These are phyloP conservation scores for Solanum sejunctum DNA, from an alignment of 257 asterid species.

Conservation along the genomic window DNA sequence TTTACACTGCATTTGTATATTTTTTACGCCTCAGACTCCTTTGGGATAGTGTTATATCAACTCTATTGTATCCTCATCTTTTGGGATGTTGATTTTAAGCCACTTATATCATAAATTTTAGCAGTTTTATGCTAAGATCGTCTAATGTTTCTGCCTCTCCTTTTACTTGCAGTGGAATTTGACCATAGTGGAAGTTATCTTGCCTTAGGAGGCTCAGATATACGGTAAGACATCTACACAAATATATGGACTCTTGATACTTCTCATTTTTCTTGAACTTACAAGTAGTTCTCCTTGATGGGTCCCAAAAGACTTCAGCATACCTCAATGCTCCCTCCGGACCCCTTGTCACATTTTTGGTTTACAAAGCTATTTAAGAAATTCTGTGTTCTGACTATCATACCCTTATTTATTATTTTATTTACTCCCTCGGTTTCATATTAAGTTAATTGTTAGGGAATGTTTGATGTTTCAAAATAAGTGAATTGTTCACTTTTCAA, in stretches of 20 bases:
- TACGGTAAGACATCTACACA: constrained; percentile 30
- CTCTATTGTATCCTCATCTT: not conserved
- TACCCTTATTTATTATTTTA: not conserved
- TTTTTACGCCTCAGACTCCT: not conserved
- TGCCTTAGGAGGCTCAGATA: constrained; percentile 84
- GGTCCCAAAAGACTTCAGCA: not conserved
- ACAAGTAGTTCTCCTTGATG: not conserved
- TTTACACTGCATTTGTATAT: not conserved
- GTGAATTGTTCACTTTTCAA: too few relatives aligned
- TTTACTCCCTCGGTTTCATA: too few relatives aligned
- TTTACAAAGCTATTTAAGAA: not conserved
- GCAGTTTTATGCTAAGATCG: not conserved
- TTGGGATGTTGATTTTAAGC: not conserved
- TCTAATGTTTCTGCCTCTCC: not conserved
- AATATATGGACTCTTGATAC: not conserved
- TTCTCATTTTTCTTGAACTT: not conserved
- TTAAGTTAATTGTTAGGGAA: too few relatives aligned
- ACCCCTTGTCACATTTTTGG: not conserved
- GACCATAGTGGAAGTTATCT: constrained; percentile 96
- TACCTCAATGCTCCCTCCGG: not conserved
- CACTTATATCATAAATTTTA: not conserved
- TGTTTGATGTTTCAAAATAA: too few relatives aligned
- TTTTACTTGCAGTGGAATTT: constrained; percentile 60
- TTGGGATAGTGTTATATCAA: not conserved
- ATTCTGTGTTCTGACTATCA: not conserved